Evolutionary conservation across 768 basidiomycete genomes (phyloP).

Genomic region (Russula lepida): DNA sequence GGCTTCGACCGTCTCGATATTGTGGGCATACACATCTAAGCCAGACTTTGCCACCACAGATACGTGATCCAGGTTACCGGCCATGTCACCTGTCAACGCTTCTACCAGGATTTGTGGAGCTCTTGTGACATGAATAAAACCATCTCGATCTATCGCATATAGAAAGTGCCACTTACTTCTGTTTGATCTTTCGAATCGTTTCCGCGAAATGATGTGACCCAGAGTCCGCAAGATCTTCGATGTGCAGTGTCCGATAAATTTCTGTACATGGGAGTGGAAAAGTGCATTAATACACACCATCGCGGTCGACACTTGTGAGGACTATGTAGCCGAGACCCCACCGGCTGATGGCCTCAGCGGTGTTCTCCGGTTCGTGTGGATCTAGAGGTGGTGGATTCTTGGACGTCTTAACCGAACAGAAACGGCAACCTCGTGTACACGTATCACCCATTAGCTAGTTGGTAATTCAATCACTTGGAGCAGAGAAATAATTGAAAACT

Average conservation of each 20-base stretch:
- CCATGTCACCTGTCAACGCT: slow-evolving; percentile 93
- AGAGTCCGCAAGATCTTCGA: slow-evolving; percentile 82
- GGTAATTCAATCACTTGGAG: neutral
- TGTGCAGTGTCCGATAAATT: neutral
- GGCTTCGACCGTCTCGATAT: slow-evolving; percentile 92
- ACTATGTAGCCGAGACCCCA: slow-evolving; percentile 99
- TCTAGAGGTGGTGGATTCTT: slow-evolving; percentile 82
- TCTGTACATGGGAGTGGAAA: neutral
- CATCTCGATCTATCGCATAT: neutral
- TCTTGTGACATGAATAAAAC: slow-evolving; percentile 32
- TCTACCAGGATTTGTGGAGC: slow-evolving; percentile 95
- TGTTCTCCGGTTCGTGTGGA: slow-evolving; percentile 95
- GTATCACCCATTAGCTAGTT: slow-evolving; percentile 95
- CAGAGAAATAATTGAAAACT: neutral
- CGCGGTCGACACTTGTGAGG: slow-evolving; percentile 91
- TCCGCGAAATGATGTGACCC: slow-evolving; percentile 93
- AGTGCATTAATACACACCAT: slow-evolving; percentile 49
- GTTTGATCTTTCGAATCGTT: slow-evolving; percentile 91
- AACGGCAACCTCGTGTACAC: slow-evolving; percentile 94
- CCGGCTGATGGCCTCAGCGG: slow-evolving; percentile 93
- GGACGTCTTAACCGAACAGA: slow-evolving; percentile 96
- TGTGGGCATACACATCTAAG: slow-evolving; percentile 96
- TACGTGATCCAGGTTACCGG: slow-evolving; percentile 66
- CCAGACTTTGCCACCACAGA: slow-evolving; percentile 84
- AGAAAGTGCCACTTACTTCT: slow-evolving; percentile 51